Evolutionary conservation across 2,329 filamentous ascomycete species (phyloP), one percentile per base, ranked within the genome.

Genomic region (Microdochium nivale): DNA sequence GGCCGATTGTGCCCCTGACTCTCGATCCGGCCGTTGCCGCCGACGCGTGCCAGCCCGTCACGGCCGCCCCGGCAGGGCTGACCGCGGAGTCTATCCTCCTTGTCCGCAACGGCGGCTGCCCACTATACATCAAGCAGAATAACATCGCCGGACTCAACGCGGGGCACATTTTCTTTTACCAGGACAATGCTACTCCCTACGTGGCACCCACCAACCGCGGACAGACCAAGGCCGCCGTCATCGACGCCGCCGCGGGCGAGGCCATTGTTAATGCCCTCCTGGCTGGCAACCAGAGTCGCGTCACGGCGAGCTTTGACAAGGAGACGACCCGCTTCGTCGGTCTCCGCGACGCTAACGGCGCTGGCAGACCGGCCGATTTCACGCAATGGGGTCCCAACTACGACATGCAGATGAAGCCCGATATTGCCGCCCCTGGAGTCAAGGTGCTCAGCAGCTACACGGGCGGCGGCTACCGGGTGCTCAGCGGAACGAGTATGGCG

Each of bases 401-500:
- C 58, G 70, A 74, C 51, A 61, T 71, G 7, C 62, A 67, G 35
- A 62, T 72, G 25, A 70, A 69, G 54, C 70, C 70, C 10, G 64
- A 73, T 51, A 53, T 73, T 50, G 65, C 65, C 35, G 62, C 70
- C 0, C 69, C 70, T 2, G 70, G 71, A 49, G 65, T 65, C 46
- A 64, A 67, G 48, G 75, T 76, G 51, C 60, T 74, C 24, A 70
- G 69, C 19, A 75, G 71, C 8, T 75, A 67, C 52, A 69, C 67
- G 2, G 56, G 58, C 25, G 51, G 59, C 49, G 30, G 52, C 3
- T 76, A 75, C 54, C 65, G 64, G 40, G 66, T 76, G 2, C 62
- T 73, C 19, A 70, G 66, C 53, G 74, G 74, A 47, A 76, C 74
- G 1, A 72, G 68, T 8, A 76, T 76, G 74, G 70, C 72, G 11